Evolutionary conservation across 306 rosid genomes (phyloP), one percentile per base, ranked within the genome.

Genomic region (Trifolium subterraneum): DNA sequence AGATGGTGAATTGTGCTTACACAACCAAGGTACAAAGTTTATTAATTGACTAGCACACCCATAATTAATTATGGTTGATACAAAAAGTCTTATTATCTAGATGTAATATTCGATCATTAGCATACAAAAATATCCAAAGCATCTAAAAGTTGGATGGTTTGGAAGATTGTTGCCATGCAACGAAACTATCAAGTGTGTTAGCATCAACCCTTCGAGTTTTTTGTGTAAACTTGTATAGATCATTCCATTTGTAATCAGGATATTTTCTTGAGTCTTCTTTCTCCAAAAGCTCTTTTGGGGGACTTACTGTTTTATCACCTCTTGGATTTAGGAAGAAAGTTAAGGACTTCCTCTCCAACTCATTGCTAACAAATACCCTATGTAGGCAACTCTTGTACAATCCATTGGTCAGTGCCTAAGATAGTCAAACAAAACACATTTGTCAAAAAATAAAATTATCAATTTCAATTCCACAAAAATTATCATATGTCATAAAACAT

Each of bases 241-340:
- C 83, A 3, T 81, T 61, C 89, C 87, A 87, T 51, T 58, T 85
- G 84, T 80, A 87, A 80, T 87, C 87, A 10, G 91, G 89, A 68
- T 80, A 85, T 62, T 76, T 70, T 77, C 87, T 85, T 61, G 81
- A 59, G 27, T 50, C 81, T 59, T 83, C 71, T 31, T 20, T 55
- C 20, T 73, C 68, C 50, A 76, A 55, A 52, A 85, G 71, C 33
- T 65, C 77, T 3, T 81, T 22, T 39, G 89, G 87, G 47, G 91
- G 86, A 15, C 59, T 85, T 84, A 87, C 87, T 27, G 58, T 79
- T 48, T 79, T 85, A 82, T 83, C 84, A 56, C 67, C 64, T 65
- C 62, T 85, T 12, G 89, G 92, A 15, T 15, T 8, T 75, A 76
- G 16, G 36, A 87, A 87, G 78, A 52, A 85, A 22, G 68, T 78